A percentile compares a stretch with the other conserved stretches of the same genome.
These are phyloP conservation scores for Penicillium roqueforti DNA, from an alignment of 495 filamentous ascomycete species.

Conservation along the genomic window DNA sequence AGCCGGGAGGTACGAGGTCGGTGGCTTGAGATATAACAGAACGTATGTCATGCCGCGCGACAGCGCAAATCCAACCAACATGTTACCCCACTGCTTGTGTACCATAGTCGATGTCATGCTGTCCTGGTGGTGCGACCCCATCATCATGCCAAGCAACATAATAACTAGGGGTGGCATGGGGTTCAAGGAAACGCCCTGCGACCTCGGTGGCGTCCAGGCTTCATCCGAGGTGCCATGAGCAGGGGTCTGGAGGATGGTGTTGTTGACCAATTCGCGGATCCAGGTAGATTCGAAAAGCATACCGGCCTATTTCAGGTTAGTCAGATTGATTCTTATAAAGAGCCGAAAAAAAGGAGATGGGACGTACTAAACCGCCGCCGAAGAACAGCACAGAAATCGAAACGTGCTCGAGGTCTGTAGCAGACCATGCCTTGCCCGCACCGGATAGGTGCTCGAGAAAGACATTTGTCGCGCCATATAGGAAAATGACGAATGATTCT, in stretches of 20 bases:
- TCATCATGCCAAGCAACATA: constrained; percentile 84
- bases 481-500: constrained; percentile 82
- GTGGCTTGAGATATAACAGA: constrained; percentile 74
- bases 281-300: constrained; percentile 83
- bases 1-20: constrained; percentile 74
- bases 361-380: constrained; percentile 78
- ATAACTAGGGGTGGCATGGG: constrained; percentile 86
- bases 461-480: constrained; percentile 85
- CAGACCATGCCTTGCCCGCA: constrained; percentile 64
- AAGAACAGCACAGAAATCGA: constrained; percentile 94
- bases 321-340: background rate
- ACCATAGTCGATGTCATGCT: constrained; percentile 87
- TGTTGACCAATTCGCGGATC: constrained; percentile 69
- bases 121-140: constrained; percentile 85
- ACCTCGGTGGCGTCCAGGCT: constrained; percentile 54
- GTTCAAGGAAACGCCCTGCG: constrained; percentile 76
- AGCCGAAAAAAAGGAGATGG: background rate
- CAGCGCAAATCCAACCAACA: constrained; percentile 76
- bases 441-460: constrained; percentile 84
- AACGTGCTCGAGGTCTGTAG: constrained; percentile 85
- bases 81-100: constrained; percentile 89
- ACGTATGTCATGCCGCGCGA: constrained; percentile 78
- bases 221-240: constrained; percentile 44
- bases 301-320: constrained; percentile 53
- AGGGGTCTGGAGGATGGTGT: constrained; percentile 45